A percentile compares a stretch with the other conserved stretches of the same genome.
phyloP scores from a whole-genome alignment of 2,329 filamentous ascomycete genomes.

The Grosmannia serpens region DNA sequence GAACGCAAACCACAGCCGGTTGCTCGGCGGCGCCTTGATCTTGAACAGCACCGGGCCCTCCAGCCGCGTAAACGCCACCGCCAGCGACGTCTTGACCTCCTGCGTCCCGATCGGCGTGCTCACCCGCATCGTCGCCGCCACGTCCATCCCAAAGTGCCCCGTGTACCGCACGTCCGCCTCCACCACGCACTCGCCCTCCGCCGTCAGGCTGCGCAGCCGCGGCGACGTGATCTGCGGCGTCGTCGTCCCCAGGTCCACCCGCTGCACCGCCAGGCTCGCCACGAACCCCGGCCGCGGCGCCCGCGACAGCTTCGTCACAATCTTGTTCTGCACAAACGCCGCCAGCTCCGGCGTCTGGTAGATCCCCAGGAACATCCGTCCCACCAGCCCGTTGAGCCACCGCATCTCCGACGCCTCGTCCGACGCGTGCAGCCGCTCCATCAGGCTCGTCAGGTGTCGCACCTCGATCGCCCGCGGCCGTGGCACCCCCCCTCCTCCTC shows the following conservation, averaged over 20 bases:
- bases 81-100: constrained; percentile 80
- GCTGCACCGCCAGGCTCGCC: constrained; percentile 69
- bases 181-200: constrained; percentile 80
- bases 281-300: constrained; percentile 89
- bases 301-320: constrained; percentile 90
- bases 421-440: constrained; percentile 82
- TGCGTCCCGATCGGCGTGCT: constrained; percentile 86
- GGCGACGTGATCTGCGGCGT: constrained; percentile 85
- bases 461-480: constrained; percentile 67
- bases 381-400: constrained; percentile 88
- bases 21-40: constrained; percentile 90
- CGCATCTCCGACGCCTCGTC: constrained; percentile 84
- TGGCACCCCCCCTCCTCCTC: constrained; percentile 47
- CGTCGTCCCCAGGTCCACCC: constrained; percentile 75
- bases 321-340: constrained; percentile 67
- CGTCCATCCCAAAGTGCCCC: constrained; percentile 79
- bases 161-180: constrained; percentile 83
- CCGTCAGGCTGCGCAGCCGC: constrained; percentile 74
- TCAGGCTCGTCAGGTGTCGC: constrained; percentile 76
- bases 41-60: constrained; percentile 77
- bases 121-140: constrained; percentile 85
- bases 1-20: constrained; percentile 92
- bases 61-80: constrained; percentile 71
- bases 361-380: constrained; percentile 75
- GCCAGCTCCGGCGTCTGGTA: constrained; percentile 79